A percentile compares a stretch with the other conserved stretches of the same genome.
These are phyloP conservation scores for Neonectria magnoliae DNA, from an alignment of 2,329 filamentous ascomycete genomes.

Conservation along the genomic window DNA sequence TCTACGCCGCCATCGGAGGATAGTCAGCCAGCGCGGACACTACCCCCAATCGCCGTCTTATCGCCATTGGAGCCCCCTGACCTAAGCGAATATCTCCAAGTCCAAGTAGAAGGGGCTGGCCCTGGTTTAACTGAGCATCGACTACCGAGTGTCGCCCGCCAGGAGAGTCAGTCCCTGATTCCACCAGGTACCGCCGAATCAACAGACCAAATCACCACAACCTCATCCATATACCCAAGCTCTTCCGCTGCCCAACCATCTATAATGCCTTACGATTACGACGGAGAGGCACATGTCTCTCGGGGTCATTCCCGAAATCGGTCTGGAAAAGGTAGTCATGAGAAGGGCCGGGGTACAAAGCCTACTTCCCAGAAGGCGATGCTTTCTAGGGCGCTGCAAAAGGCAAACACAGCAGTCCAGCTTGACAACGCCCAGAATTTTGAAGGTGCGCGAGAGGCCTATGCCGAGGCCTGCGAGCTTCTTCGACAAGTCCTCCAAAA, in stretches of 20 bases:
- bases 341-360: conserved; percentile 48
- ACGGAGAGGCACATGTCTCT: conserved; percentile 41
- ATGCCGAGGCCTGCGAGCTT: conserved; percentile 88
- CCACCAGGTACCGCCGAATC: conserved; percentile 25
- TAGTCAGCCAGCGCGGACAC: conserved; percentile 27
- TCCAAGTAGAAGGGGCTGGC: conserved; percentile 40
- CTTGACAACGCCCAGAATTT: conserved; percentile 97
- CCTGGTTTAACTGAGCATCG: conserved; percentile 40
- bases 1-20: conserved; percentile 23
- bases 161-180: conserved; percentile 44
- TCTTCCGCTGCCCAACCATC: conserved; percentile 21
- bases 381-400: conserved; percentile 93
- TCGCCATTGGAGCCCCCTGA: conserved; percentile 37
- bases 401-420: conserved; percentile 94
- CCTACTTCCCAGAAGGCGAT: conserved; percentile 89
- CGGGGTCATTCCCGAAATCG: conserved; percentile 47
- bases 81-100: conserved; percentile 35
- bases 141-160: conserved; percentile 35
- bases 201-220: conserved; percentile 29
- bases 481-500: conserved; percentile 87
- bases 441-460: conserved; percentile 88
- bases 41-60: conserved; percentile 41
- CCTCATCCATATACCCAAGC: conserved; percentile 28
- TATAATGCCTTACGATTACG: conserved; percentile 47
- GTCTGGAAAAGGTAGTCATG: conserved; percentile 47